Evolutionary conservation across 768 basidiomycete species (phyloP), one percentile per base, ranked within the genome.

Genomic region (Porpolomopsis calyptriformis): DNA sequence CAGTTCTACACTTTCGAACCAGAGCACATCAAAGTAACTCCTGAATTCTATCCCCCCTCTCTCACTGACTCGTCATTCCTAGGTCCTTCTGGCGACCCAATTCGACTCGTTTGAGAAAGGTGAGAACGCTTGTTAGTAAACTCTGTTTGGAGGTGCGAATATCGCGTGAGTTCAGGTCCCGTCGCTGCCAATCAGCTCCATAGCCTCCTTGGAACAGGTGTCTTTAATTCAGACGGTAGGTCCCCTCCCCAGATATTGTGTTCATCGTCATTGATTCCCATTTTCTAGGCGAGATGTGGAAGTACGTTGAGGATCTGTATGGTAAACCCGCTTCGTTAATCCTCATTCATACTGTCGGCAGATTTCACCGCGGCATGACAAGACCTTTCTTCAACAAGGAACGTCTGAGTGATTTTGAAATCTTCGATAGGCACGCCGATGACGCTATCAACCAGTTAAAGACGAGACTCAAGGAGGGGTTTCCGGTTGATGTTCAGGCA

Each of bases 321-420:
- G n/a, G 7, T 39, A 34, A 14, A n/a, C n/a, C n/a, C n/a, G n/a
- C n/a, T n/a, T n/a, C n/a, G n/a, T n/a, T n/a, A n/a, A n/a, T n/a
- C n/a, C n/a, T n/a, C n/a, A n/a, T n/a, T n/a, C n/a, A n/a, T n/a
- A n/a, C n/a, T n/a, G n/a, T n/a, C n/a, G n/a, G n/a, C 26, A 40
- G 7, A 11, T 45, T 45, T 42, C 37, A 46, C 57, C 76, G 82
- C 8, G 54, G 68, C 3, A 80, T 85, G 66, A 78, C 80, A 0
- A 74, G 83, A 0, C 82, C 82, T 0, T 84, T 85, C 65, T 85
- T 86, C 64, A 72, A 59, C 45, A 70, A 68, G 36, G 80, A 83
- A 26, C 64, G 72, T 25, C 73, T 81, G 44, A 73, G 69, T 38
- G 73, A 81, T 55, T 82, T 81, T 44, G 74, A 80, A 20, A 76